These are phyloP conservation scores for Phytophthora cryptogea DNA, from an alignment of 352 stramenopile species.

Conservation along the genomic window DNA sequence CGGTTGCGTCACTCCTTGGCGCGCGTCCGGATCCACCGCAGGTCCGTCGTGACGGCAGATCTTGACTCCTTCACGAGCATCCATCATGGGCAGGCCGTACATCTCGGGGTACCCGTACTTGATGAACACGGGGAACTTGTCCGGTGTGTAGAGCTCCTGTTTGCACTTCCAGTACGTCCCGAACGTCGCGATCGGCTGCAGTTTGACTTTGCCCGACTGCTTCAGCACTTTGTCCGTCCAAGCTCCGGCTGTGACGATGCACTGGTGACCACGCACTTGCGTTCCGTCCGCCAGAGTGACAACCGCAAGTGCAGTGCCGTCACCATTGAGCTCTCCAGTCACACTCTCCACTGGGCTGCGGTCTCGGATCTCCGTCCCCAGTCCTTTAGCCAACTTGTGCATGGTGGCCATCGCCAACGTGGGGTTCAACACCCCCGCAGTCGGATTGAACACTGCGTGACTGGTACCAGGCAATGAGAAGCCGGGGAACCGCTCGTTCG, in stretches of 20 bases:
- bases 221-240: conserved; percentile 56
- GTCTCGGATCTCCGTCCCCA: conserved; percentile 50
- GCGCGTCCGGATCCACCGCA: conserved; percentile 46
- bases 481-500: conserved; percentile 53
- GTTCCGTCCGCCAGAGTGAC: conserved; percentile 39
- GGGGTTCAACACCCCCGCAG: conserved; percentile 59
- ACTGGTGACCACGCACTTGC: conserved; percentile 37
- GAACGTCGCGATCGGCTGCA: conserved; percentile 68
- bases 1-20: conserved; percentile 44
- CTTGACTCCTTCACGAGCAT: conserved; percentile 62
- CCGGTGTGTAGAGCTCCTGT: conserved; percentile 45
- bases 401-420: conserved; percentile 55
- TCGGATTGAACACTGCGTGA: conserved; percentile 53
- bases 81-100: conserved; percentile 60
- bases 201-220: conserved; percentile 33
- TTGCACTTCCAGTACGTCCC: conserved; percentile 66
- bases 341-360: conserved; percentile 35
- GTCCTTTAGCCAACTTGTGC: conserved; percentile 41
- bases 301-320: conserved; percentile 24
- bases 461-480: conserved; percentile 46
- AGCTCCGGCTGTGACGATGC: conserved; percentile 61
- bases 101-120: conserved; percentile 56
- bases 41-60: conserved; percentile 69
- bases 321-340: conserved; percentile 17
- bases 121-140: conserved; percentile 71